A percentile compares a stretch with the other conserved stretches of the same genome.
phyloP scores from a whole-genome alignment of 2,329 filamentous ascomycete species.

The Colletotrichum cordylinicola region DNA sequence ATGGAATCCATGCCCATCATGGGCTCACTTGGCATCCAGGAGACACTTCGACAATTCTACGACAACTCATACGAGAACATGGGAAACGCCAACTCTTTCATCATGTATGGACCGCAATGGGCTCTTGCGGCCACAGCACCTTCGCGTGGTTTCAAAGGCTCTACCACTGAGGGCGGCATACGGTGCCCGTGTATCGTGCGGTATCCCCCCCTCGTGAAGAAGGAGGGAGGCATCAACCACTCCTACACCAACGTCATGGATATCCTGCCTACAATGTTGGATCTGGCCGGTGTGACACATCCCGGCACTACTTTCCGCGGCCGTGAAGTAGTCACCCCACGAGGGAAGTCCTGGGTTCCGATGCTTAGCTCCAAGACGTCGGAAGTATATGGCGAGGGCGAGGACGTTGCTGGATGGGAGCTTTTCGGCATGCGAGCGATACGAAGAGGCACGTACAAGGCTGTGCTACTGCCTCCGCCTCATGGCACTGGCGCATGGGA shows the following conservation, averaged over 20 bases:
- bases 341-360: background rate
- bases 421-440: background rate
- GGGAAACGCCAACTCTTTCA: background rate
- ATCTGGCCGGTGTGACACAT: slow-evolving; percentile 49
- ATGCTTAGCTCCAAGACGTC: background rate
- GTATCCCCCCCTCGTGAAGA: background rate
- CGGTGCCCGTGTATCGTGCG: background rate
- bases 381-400: background rate
- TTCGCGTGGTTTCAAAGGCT: background rate
- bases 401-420: background rate
- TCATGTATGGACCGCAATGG: background rate
- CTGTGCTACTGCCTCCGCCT: background rate
- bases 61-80: background rate
- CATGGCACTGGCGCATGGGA: background rate
- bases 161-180: background rate
- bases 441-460: background rate
- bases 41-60: slow-evolving; percentile 49
- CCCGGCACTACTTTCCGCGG: background rate
- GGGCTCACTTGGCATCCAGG: slow-evolving; percentile 51
- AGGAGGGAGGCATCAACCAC: background rate
- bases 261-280: slow-evolving; percentile 49
- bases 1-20: background rate
- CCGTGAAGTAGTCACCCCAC: background rate
- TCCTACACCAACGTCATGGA: slow-evolving; percentile 50
- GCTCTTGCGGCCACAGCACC: background rate